Evolutionary conservation across 805 yeast genomes (phyloP).

Genomic region (Tetrapisispora pingtungensis): DNA sequence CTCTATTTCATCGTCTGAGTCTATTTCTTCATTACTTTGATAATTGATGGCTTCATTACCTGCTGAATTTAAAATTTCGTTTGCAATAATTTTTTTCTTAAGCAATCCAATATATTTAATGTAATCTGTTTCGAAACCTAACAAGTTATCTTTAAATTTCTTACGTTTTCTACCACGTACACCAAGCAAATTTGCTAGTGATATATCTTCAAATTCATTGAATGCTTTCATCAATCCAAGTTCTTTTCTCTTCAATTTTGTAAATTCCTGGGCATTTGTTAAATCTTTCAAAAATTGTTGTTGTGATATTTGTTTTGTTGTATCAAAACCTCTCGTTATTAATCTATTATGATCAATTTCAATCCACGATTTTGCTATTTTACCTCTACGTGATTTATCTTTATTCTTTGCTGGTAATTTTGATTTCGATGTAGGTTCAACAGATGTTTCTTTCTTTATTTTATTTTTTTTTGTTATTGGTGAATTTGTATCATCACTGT

Average conservation of each 20-base stretch:
- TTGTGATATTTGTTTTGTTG: conserved; percentile 12
- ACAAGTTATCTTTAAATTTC: conserved; percentile 23
- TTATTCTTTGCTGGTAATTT: not conserved
- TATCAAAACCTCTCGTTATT: not conserved
- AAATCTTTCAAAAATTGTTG: conserved; percentile 17
- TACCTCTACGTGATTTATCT: not conserved
- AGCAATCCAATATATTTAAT: conserved; percentile 17
- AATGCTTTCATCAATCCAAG: conserved; percentile 27
- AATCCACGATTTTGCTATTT: not conserved
- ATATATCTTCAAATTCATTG: conserved; percentile 28
- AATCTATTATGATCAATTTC: conserved; percentile 1
- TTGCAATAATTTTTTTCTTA: conserved; percentile 14
- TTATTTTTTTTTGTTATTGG: not conserved
- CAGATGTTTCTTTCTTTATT: not conserved
- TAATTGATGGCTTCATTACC: not conserved
- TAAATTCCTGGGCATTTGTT: conserved; percentile 14
- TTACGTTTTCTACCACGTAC: conserved; percentile 29
- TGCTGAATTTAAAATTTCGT: not conserved
- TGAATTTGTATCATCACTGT: not conserved
- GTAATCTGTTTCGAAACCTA: conserved; percentile 29
- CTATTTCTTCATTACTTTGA: not conserved
- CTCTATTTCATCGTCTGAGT: not conserved
- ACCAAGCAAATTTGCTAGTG: conserved; percentile 29
- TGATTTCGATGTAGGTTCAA: not conserved
- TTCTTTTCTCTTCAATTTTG: conserved; percentile 18